phyloP scores from a whole-genome alignment of 2,329 filamentous ascomycete species.

The Pseudofabraea citricarpa region DNA sequence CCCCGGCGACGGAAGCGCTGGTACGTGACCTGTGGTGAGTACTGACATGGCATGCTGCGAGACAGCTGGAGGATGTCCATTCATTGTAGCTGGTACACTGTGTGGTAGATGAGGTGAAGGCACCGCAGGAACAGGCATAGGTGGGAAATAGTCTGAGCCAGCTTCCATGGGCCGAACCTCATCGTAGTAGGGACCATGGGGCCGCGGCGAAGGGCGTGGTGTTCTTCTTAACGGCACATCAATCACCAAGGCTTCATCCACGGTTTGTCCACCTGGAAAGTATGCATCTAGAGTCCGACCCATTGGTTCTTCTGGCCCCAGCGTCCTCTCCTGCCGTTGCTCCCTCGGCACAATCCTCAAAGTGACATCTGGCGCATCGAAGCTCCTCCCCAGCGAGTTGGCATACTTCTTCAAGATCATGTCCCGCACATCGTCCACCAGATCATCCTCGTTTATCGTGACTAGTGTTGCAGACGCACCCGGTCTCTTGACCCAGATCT shows the following conservation, averaged over 20 bases:
- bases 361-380: conserved; percentile 85
- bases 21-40: conserved; percentile 73
- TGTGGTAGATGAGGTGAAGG: conserved; percentile 27
- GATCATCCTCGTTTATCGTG: conserved; percentile 76
- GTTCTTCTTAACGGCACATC: conserved; percentile 75
- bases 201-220: conserved; percentile 72
- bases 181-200: conserved; percentile 47
- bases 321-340: conserved; percentile 56
- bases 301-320: conserved; percentile 86
- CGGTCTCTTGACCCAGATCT: conserved; percentile 92
- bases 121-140: conserved; percentile 44
- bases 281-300: conserved; percentile 72
- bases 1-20: conserved; percentile 80
- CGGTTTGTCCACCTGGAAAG: conserved; percentile 80
- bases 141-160: conserved; percentile 79
- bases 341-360: conserved; percentile 74
- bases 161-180: conserved; percentile 63
- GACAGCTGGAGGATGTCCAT: conserved; percentile 18
- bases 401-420: conserved; percentile 89
- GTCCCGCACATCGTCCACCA: conserved; percentile 93
- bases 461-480: conserved; percentile 83
- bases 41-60: conserved; percentile 70
- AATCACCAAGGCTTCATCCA: conserved; percentile 87
- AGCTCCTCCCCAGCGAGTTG: conserved; percentile 83
- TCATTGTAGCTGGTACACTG: conserved; percentile 18